Base-by-base conservation (phyloP, 164 flowering plant genomes). In the Brasenia schreberi region DNA sequence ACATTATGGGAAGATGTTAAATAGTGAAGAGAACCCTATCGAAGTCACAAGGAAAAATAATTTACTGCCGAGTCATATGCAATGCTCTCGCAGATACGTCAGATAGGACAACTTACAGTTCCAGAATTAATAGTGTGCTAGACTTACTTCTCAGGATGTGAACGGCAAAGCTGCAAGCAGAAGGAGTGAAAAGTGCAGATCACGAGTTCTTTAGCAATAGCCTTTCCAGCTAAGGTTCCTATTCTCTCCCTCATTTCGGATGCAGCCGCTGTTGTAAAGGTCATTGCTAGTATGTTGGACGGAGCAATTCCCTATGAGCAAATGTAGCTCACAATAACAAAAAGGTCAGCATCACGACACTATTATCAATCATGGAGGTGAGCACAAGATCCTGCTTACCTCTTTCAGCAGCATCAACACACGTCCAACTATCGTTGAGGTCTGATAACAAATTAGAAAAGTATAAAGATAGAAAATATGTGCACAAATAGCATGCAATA, bases 391-490 rank as follows among this genome's bases (percentile, higher is more conserved):
- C 42, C 1, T 44, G 10, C 52, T 60, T 84, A 90, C 98, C 98
- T 90, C 81, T 71, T 78, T 73, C 14, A 90, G 86, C 72, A 90
- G 76, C 82, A 81, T 79, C 67, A 93, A 66, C 65, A 93, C 81
- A 23, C 98, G 94, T 27, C 97, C 98, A 79, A 90, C 98, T 94
- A 93, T 93, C 33, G 97, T 93, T 1, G 98, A 88, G 43, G 98
- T 93, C 98, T 93, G 80, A 56, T 12, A 77, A 53, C 9, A 9
- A 53, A 53, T 7, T 7, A 53, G 59, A 7, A 12, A 12, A 53
- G 17, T 53, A 12, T 53, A 53, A 9, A 53, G 9, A 53, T 53
- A 53, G 59, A 53, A 53, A 53, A 53, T 53, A 9, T 7, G 9
- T 12, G 17, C 12, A 53, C 59, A 53, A 53, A 53, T 7, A 53